phyloP scores from a whole-genome alignment of 2,329 filamentous ascomycete genomes.

The Beauveria brongniartii region DNA sequence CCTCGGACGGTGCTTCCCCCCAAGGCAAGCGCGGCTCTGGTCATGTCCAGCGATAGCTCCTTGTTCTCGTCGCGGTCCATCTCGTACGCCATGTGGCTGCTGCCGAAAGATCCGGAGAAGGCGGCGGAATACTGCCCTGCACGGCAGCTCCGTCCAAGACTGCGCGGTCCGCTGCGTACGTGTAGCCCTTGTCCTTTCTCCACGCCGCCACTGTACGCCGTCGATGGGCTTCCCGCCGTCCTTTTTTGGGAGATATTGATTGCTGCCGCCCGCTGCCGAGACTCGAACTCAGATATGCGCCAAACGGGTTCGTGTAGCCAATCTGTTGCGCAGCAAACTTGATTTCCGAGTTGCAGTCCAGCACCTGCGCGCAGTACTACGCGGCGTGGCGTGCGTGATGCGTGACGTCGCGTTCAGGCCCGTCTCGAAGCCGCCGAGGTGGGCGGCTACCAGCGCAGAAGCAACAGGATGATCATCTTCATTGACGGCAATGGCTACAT shows the following conservation, averaged over 20 bases:
- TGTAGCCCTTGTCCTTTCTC: constrained; percentile 16
- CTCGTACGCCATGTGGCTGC: constrained; percentile 17
- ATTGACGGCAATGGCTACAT: constrained; percentile 16
- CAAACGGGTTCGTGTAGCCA: constrained; percentile 17
- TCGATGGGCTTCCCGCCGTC: constrained; percentile 16
- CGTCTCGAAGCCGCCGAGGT: constrained; percentile 18
- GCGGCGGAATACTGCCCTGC: constrained; percentile 14
- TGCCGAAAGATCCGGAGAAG: constrained; percentile 17
- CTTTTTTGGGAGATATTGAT: constrained; percentile 17
- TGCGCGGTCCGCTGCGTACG: constrained; percentile 15
- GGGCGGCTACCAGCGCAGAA: constrained; percentile 19
- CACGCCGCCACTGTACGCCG: constrained; percentile 17
- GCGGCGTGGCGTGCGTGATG: constrained; percentile 20
- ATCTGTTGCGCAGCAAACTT: constrained; percentile 20
- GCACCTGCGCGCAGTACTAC: constrained; percentile 17
- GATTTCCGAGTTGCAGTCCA: constrained; percentile 18
- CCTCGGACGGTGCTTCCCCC: constrained; percentile 13
- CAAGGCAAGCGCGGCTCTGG: constrained; percentile 15
- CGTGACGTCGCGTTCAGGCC: constrained; percentile 18
- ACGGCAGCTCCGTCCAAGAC: constrained; percentile 11
- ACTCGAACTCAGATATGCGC: constrained; percentile 16
- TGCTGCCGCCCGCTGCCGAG: constrained; percentile 18
- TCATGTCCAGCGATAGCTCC: constrained; percentile 17
- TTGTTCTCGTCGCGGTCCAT: constrained; percentile 16
- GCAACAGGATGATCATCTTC: constrained; percentile 17